Conservation (phyloP, 2,329 filamentous ascomycete genomes). For the Colletotrichum tropicicola region DNA sequence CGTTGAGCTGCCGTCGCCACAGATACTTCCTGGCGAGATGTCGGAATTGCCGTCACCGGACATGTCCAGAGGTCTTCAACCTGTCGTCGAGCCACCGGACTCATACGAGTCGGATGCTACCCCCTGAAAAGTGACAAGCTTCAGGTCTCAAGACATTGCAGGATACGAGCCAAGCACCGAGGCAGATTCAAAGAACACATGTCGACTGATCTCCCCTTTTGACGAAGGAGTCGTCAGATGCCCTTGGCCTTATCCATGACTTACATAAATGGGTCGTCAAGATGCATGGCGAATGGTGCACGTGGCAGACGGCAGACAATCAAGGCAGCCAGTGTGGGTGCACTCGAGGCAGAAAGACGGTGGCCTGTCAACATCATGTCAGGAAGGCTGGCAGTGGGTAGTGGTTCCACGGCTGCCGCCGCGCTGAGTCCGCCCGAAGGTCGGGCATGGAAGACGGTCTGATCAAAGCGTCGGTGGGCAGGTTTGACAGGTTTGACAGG, state of each 20-base stretch:
- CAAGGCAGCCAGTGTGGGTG: too few relatives aligned
- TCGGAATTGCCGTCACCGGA: slow-evolving; percentile 31
- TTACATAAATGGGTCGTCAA: too few relatives aligned
- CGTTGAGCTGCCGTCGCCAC: slow-evolving; percentile 57
- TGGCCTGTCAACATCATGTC: neutral
- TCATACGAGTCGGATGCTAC: slow-evolving; percentile 25
- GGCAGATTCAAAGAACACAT: neutral
- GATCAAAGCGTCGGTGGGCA: too few relatives aligned
- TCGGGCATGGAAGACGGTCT: too few relatives aligned
- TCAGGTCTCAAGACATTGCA: neutral
- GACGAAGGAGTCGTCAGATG: too few relatives aligned
- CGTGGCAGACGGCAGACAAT: too few relatives aligned
- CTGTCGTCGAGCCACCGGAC: slow-evolving; percentile 40
- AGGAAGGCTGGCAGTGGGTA: neutral
- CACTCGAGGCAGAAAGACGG: too few relatives aligned
- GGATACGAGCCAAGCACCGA: neutral
- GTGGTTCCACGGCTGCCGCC: slow-evolving; percentile 3
- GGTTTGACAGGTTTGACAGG: slow-evolving; percentile 19
- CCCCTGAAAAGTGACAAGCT: slow-evolving; percentile 7
- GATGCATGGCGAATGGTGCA: too few relatives aligned
- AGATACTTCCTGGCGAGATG: slow-evolving; percentile 45
- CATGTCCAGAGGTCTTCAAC: slow-evolving; percentile 35
- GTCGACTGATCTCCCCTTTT: neutral
- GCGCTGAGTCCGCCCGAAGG: neutral
- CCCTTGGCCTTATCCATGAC: too few relatives aligned